Conservation (phyloP, 2,329 filamentous ascomycete genomes). For the Xylaria digitata region DNA sequence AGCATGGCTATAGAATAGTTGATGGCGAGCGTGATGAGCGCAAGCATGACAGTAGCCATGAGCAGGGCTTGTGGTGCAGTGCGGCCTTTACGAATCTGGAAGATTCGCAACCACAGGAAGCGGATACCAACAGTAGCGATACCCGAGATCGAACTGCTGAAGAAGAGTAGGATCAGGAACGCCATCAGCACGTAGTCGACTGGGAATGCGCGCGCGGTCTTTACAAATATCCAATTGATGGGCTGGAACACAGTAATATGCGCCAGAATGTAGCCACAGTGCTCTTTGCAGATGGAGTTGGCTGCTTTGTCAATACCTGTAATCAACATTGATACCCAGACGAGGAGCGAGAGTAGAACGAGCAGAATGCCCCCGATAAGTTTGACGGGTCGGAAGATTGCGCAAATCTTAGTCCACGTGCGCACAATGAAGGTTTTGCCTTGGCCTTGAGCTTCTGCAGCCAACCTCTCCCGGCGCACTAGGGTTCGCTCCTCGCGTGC, state of each 20-base stretch:
- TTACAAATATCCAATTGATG: slow-evolving; percentile 87
- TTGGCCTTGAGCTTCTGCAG: slow-evolving; percentile 82
- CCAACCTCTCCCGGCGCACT: slow-evolving; percentile 87
- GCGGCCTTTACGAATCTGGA: slow-evolving; percentile 88
- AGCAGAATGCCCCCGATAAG: slow-evolving; percentile 85
- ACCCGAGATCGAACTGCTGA: slow-evolving; percentile 87
- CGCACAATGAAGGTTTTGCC: slow-evolving; percentile 79
- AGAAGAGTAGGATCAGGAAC: slow-evolving; percentile 85
- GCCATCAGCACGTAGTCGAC: slow-evolving; percentile 93
- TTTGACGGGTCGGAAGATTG: slow-evolving; percentile 88
- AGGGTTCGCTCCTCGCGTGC: slow-evolving; percentile 92
- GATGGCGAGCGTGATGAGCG: slow-evolving; percentile 87
- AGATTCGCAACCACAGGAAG: slow-evolving; percentile 94
- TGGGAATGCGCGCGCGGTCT: slow-evolving; percentile 85
- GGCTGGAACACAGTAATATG: slow-evolving; percentile 93
- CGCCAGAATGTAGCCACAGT: slow-evolving; percentile 91
- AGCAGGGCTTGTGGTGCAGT: slow-evolving; percentile 93
- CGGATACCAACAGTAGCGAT: slow-evolving; percentile 90
- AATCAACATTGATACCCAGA: slow-evolving; percentile 93
- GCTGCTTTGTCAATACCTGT: slow-evolving; percentile 96
- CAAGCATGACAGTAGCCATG: slow-evolving; percentile 89
- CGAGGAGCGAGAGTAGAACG: slow-evolving; percentile 76
- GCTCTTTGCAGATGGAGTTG: slow-evolving; percentile 90
- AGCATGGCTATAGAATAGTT: slow-evolving; percentile 95
- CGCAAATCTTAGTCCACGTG: slow-evolving; percentile 82